Conservation (phyloP, 371 early-diverging fungal genomes). For the Amoeboaphelidium protococcarum region DNA sequence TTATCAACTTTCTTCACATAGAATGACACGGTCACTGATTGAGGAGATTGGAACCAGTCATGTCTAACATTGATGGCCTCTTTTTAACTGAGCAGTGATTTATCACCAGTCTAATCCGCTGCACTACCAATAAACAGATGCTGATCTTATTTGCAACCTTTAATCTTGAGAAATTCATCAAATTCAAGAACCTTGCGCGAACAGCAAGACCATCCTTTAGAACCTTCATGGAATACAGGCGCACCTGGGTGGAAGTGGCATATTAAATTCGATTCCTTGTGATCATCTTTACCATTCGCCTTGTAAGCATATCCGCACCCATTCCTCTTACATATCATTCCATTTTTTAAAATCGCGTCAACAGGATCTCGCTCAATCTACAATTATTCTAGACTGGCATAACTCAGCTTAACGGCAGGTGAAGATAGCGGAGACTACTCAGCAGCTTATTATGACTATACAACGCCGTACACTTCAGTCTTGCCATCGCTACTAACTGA, state of each 20-base stretch:
- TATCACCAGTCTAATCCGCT: conserved; percentile 4
- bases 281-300: conserved; percentile 24
- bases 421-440: too few relatives aligned
- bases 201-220: conserved; percentile 75
- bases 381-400: too few relatives aligned
- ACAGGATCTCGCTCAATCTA: conserved; percentile 37
- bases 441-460: too few relatives aligned
- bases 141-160: conserved; percentile 51
- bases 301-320: conserved; percentile 44
- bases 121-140: conserved; percentile 43
- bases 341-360: conserved; percentile 24
- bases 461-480: too few relatives aligned
- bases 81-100: conserved; percentile 12
- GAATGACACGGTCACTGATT: conserved; percentile 50
- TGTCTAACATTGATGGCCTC: conserved; percentile 44
- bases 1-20: conserved; percentile 69
- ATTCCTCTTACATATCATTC: conserved; percentile 55
- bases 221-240: conserved; percentile 34
- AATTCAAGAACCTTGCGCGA: conserved; percentile 71
- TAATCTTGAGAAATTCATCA: conserved; percentile 82
- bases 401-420: too few relatives aligned
- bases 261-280: too few relatives aligned
- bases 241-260: conserved; percentile 67
- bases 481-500: too few relatives aligned
- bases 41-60: conserved; percentile 82